Base-by-base conservation (phyloP, 208 protist genomes). In the Trypanosoma cruzi region DNA sequence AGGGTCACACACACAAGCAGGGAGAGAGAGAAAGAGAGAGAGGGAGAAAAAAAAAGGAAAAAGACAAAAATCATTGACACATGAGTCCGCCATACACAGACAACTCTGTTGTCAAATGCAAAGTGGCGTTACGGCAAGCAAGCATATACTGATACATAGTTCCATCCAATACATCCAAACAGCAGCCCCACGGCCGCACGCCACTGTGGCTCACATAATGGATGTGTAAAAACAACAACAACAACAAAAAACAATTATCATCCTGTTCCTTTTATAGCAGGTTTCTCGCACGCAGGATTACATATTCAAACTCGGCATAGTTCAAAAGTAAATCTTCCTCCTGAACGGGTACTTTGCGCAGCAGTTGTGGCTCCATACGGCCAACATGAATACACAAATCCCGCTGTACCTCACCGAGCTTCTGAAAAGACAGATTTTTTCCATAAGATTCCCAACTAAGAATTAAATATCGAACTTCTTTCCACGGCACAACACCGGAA, bases 231-330 rank as follows among this genome's bases (percentile, higher is more conserved):
- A 5, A 59, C 14, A 59, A n/a, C 52, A 3, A 48, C 28, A 46
- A 42, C 37, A 56, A 44, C n/a, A 55, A 34, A 53, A 65, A 61
- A 49, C 18, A 49, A 53, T 22, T 18, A 26, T 31, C 29, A 48
- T 59, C 46, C 36, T n/a, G 1, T 29, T 11, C 3, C 18, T 20
- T 11, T 75, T 57, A 88, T 42, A 92, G 28, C 16, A 81, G 20
- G 48, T 90, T 89, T 32, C 79, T 64, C 22, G 73, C 85, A 2
- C 78, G 73, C 29, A 84, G 61, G 48, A 93, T 52, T 44, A 89
- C 79, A 71, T 88, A 90, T 55, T 93, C 88, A 67, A 89, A 93
- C 69, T 90, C 85, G 20, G 57, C 54, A 58, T 85, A 90, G 24
- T 64, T 69, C 16, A 93, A 64, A 16, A 78, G 64, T 84, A 89